A percentile compares a stretch with the other conserved stretches of the same genome.
These are phyloP conservation scores for Podospora australis DNA, from an alignment of 495 filamentous ascomycete species.

Conservation along the genomic window DNA sequence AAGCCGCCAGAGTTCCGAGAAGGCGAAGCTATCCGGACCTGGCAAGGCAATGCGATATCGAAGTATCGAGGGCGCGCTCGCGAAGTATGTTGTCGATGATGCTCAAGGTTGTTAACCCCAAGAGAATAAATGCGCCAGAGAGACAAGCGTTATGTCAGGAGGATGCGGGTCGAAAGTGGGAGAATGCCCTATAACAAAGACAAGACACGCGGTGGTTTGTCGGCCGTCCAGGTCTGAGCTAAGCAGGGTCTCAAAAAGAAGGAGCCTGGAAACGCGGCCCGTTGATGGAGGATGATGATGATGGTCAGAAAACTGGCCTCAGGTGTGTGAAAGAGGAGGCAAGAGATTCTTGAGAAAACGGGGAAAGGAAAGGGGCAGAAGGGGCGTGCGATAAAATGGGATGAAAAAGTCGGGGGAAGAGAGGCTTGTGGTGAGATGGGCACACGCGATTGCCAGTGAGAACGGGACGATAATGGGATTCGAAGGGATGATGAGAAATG, in stretches of 20 bases:
- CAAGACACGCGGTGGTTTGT: slow-evolving; percentile 1
- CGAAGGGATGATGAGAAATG: slow-evolving; percentile 31
- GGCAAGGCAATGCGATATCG: too few species aligned
- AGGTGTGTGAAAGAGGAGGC: not conserved
- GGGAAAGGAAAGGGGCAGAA: slow-evolving; percentile 3
- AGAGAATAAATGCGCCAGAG: too few species aligned
- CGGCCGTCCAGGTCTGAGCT: slow-evolving; percentile 2
- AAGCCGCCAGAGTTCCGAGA: not conserved
- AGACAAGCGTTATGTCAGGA: slow-evolving; percentile 4
- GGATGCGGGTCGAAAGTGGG: slow-evolving; percentile 9
- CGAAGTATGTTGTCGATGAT: not conserved
- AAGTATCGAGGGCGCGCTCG: slow-evolving; percentile 10
- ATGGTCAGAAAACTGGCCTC: too few species aligned
- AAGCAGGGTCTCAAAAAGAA: not conserved
- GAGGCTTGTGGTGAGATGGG: slow-evolving; percentile 11
- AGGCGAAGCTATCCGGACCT: too few species aligned
- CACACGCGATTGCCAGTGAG: slow-evolving; percentile 1
- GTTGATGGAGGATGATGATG: not conserved
- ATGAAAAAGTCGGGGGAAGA: slow-evolving; percentile 9
- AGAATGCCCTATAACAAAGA: slow-evolving; percentile 12
- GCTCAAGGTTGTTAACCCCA: too few species aligned
- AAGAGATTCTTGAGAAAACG: slow-evolving; percentile 7
- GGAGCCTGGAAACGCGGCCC: not conserved
- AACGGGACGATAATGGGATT: not conserved
- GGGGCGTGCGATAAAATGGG: slow-evolving; percentile 10